Conservation (phyloP, 208 protist genomes). For the Crithidia sp. region DNA sequence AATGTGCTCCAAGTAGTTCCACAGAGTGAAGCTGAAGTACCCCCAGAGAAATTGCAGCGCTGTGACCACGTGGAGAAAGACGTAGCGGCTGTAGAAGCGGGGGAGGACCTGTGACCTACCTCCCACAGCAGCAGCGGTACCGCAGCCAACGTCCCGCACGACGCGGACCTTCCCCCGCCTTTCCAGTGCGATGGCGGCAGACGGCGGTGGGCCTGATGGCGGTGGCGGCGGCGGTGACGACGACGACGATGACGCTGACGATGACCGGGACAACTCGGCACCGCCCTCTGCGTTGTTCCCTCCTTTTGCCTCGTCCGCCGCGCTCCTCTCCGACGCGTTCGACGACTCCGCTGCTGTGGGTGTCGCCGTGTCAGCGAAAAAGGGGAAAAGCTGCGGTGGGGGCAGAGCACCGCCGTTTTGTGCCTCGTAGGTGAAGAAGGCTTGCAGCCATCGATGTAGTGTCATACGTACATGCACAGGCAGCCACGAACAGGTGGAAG, state of each 20-base stretch:
- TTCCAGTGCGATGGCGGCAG: not conserved
- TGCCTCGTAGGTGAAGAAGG: constrained; percentile 8
- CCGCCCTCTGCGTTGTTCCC: no score
- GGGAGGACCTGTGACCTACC: not conserved
- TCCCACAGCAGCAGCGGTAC: not conserved
- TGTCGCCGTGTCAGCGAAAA: not conserved
- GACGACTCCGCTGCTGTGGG: not conserved
- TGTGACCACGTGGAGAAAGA: constrained; percentile 6
- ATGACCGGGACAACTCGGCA: no score
- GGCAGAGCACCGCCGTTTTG: constrained; percentile 7
- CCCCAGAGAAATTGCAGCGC: constrained; percentile 21
- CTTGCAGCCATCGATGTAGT: not conserved
- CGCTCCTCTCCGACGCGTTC: not conserved
- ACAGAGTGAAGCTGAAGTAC: constrained; percentile 10
- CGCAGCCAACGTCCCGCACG: constrained; percentile 13
- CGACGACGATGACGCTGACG: not conserved
- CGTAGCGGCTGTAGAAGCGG: constrained; percentile 21
- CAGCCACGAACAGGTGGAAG: no score
- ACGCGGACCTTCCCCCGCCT: not conserved
- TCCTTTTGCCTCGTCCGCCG: not conserved
- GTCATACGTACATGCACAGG: not conserved
- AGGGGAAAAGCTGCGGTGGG: constrained; percentile 8
- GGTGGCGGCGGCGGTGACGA: not conserved
- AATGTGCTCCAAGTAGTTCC: constrained; percentile 24
- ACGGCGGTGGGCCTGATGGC: constrained; percentile 2